Evolutionary conservation across 805 yeast species (phyloP).

Genomic region (Yarrowia sp.): DNA sequence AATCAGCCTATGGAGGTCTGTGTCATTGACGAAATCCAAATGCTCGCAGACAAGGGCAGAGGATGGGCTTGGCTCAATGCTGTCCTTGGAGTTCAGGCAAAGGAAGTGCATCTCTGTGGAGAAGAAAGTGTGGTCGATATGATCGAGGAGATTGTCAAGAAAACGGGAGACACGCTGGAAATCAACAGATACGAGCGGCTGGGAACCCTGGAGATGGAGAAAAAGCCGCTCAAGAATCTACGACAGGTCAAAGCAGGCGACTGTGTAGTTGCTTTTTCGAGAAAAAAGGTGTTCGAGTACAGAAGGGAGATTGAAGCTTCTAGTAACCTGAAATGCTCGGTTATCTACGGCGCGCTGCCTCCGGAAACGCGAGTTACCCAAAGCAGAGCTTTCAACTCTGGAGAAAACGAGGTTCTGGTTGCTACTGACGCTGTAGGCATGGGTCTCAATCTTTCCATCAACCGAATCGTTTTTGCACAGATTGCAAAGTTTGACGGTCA

Average conservation of each 20-base stretch:
- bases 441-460: slow-evolving; percentile 90
- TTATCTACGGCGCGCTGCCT: slow-evolving; percentile 93
- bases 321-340: slow-evolving; percentile 74
- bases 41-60: slow-evolving; percentile 79
- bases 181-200: slow-evolving; percentile 75
- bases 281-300: slow-evolving; percentile 69
- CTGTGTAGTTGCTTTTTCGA: slow-evolving; percentile 87
- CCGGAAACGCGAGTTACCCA: slow-evolving; percentile 92
- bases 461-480: slow-evolving; percentile 76
- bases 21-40: slow-evolving; percentile 94
- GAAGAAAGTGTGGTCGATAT: slow-evolving; percentile 84
- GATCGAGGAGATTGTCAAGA: slow-evolving; percentile 61
- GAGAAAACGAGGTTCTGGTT: slow-evolving; percentile 79
- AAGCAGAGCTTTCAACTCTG: slow-evolving; percentile 78
- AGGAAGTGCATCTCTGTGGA: slow-evolving; percentile 91
- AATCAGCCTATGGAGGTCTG: slow-evolving; percentile 77
- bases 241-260: slow-evolving; percentile 69
- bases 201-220: slow-evolving; percentile 48
- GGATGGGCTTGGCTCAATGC: slow-evolving; percentile 98
- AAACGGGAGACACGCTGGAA: slow-evolving; percentile 83
- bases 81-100: slow-evolving; percentile 81
- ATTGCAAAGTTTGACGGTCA: slow-evolving; percentile 55
- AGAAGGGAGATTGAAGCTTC: slow-evolving; percentile 72
- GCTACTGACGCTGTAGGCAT: slow-evolving; percentile 98
- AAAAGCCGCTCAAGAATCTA: neutral